These are phyloP conservation scores for Ziziphus jujuba DNA, from an alignment of 306 rosid genomes.

Conservation along the genomic window DNA sequence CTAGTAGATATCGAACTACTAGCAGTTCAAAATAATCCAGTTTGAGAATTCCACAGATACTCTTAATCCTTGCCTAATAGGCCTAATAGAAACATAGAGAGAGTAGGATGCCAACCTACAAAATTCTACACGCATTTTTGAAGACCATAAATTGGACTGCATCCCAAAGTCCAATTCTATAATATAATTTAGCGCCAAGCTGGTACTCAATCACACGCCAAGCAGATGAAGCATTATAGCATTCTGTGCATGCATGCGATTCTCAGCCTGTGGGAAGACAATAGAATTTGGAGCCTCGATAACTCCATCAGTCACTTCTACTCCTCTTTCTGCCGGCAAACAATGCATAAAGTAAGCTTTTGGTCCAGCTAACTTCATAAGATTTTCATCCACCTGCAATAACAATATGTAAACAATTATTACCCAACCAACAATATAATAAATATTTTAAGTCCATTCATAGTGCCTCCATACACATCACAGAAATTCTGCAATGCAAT, in stretches of 20 bases:
- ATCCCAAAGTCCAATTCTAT: background rate
- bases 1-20: no score
- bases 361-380: slow-evolving; percentile 86
- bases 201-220: slow-evolving; percentile 39
- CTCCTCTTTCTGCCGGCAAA: slow-evolving; percentile 97
- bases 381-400: slow-evolving; percentile 63
- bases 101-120: background rate
- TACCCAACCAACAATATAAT: background rate
- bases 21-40: no score
- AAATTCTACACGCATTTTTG: background rate
- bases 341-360: slow-evolving; percentile 91
- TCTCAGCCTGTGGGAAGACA: slow-evolving; percentile 96
- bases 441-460: background rate
- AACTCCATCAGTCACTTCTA: slow-evolving; percentile 86
- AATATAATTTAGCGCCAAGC: background rate
- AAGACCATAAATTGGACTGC: background rate
- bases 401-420: slow-evolving; percentile 1
- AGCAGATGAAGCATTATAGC: slow-evolving; percentile 92
- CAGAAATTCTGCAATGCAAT: background rate
- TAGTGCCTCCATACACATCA: no score
- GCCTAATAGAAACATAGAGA: background rate
- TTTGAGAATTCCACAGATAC: no score
- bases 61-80: no score
- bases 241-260: slow-evolving; percentile 95
- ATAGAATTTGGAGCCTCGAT: slow-evolving; percentile 89